These are phyloP conservation scores for Golubevia pallescens DNA, from an alignment of 1,284 basidiomycete genomes.

Conservation along the genomic window DNA sequence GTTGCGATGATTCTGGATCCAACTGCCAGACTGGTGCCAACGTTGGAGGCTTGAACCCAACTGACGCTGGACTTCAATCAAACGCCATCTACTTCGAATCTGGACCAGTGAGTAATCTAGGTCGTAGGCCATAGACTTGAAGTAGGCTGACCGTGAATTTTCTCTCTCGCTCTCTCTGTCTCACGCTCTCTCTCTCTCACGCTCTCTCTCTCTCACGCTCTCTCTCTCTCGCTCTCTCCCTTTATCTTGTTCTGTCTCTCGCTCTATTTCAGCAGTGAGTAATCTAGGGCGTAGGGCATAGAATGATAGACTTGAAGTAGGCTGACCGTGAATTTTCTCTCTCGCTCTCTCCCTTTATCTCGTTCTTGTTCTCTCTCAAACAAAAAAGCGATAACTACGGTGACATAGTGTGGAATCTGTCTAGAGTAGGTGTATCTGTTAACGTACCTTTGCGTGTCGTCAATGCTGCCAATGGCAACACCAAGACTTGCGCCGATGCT, in stretches of 20 bases:
- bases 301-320: background rate
- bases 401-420: slow-evolving; percentile 8
- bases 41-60: slow-evolving; percentile 12
- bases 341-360: too few relatives aligned
- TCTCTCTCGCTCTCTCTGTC: background rate
- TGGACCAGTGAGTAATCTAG: slow-evolving; percentile 3
- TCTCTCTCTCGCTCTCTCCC: too few relatives aligned
- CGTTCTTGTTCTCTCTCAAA: background rate
- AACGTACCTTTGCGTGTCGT: background rate
- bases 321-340: background rate
- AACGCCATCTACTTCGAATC: slow-evolving; percentile 14
- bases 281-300: background rate
- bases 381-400: too few relatives aligned
- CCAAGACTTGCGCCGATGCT: too few relatives aligned
- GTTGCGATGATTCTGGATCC: slow-evolving; percentile 12
- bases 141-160: background rate
- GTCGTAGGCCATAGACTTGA: background rate
- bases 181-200: too few relatives aligned
- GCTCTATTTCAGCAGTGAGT: background rate
- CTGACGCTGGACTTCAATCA: slow-evolving; percentile 16
- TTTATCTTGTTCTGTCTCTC: too few relatives aligned
- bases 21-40: slow-evolving; percentile 18
- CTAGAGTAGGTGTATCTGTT: background rate
- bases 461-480: too few relatives aligned
- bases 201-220: too few relatives aligned